Evolutionary conservation across 2,329 filamentous ascomycete species (phyloP).

Genomic region (Chrysoporthe austroafricana): DNA sequence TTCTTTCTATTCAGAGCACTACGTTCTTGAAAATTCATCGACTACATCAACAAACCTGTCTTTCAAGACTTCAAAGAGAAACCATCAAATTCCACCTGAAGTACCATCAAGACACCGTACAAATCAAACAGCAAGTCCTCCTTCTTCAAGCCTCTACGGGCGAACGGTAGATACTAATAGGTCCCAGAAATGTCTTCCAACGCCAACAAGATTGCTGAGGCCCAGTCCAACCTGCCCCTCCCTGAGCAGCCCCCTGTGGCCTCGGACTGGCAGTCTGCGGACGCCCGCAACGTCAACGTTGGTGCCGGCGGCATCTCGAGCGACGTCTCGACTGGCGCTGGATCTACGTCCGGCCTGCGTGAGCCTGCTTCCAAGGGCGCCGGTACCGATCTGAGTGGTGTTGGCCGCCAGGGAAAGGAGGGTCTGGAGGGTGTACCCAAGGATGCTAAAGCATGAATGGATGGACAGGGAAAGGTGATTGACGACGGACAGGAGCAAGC

Average conservation of each 20-base stretch:
- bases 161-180: constrained; percentile 1
- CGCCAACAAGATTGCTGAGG: constrained; percentile 67
- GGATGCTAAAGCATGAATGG: constrained; percentile 54
- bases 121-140: constrained; percentile 19
- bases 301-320: constrained; percentile 62
- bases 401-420: constrained; percentile 69
- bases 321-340: constrained; percentile 55
- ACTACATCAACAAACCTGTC: not conserved
- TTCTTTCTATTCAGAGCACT: not conserved
- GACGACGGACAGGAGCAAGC: constrained; percentile 6
- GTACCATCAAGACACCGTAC: not conserved
- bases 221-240: constrained; percentile 74
- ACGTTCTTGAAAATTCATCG: not conserved
- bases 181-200: constrained; percentile 54
- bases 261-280: constrained; percentile 79
- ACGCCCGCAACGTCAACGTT: constrained; percentile 70
- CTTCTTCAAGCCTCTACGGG: too few relatives aligned
- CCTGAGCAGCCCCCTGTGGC: constrained; percentile 76
- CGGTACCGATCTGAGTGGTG: constrained; percentile 59
- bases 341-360: constrained; percentile 56
- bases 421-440: constrained; percentile 58
- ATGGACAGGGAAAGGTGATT: not conserved
- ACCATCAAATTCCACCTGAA: not conserved
- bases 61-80: not conserved
- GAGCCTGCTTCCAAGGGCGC: constrained; percentile 61